Conservation (phyloP, 2,329 filamentous ascomycete genomes). For the Arthrobotrys conoides region DNA sequence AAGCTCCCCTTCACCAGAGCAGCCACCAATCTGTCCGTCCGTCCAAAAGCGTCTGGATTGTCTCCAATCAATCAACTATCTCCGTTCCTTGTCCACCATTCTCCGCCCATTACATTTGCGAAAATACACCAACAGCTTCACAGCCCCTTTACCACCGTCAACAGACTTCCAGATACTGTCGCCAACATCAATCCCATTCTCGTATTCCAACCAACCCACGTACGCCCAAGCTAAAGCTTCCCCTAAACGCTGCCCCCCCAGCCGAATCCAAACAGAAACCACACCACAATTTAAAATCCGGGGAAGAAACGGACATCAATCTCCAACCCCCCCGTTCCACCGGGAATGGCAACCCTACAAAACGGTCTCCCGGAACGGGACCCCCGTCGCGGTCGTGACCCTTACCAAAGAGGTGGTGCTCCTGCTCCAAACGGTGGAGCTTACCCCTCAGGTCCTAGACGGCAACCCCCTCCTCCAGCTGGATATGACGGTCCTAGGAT, state of each 20-base stretch:
- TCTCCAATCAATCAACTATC: conserved; percentile 4
- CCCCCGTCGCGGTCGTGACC: conserved; percentile 58
- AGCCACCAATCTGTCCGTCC: conserved; percentile 29
- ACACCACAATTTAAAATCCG: not conserved
- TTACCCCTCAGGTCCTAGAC: conserved; percentile 37
- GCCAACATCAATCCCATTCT: not conserved
- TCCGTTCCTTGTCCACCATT: conserved; percentile 13
- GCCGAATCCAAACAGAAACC: not conserved
- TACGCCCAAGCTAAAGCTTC: conserved; percentile 13
- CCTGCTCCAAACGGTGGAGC: conserved; percentile 16
- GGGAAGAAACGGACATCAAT: conserved; percentile 11
- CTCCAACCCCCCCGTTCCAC: conserved; percentile 7
- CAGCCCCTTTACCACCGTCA: not conserved
- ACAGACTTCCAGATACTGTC: not conserved
- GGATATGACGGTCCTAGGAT: conserved; percentile 24
- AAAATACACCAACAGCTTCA: not conserved
- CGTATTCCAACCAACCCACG: conserved; percentile 4
- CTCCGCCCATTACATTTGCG: not conserved
- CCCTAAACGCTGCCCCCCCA: conserved; percentile 12
- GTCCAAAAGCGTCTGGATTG: not conserved
- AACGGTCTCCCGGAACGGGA: conserved; percentile 57
- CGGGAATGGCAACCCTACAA: conserved; percentile 47
- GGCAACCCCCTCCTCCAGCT: conserved; percentile 30
- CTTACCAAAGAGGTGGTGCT: conserved; percentile 42
- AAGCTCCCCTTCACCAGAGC: conserved; percentile 24